Conservation (phyloP, 352 stramenopile species). For the Phytopythium helicoides region DNA sequence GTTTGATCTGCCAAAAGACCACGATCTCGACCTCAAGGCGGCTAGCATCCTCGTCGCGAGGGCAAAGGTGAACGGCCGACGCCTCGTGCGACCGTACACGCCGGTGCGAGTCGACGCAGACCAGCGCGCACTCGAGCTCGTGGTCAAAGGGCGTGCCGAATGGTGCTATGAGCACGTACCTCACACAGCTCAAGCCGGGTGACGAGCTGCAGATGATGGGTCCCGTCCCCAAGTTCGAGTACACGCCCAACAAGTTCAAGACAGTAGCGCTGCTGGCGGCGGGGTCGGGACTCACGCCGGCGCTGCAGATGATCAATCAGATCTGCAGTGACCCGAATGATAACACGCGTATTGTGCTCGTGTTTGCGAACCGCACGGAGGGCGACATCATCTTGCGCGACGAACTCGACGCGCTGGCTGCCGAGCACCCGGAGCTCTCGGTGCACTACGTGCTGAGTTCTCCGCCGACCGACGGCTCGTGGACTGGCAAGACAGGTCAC, state of each 20-base stretch:
- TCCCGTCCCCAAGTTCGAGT: conserved; percentile 81
- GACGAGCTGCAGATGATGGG: conserved; percentile 85
- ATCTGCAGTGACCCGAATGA: conserved; percentile 73
- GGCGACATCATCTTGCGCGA: conserved; percentile 83
- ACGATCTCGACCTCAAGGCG: conserved; percentile 56
- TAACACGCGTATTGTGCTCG: conserved; percentile 68
- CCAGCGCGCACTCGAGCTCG: conserved; percentile 66
- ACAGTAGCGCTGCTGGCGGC: conserved; percentile 76
- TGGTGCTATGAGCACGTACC: conserved; percentile 80
- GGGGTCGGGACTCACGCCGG: conserved; percentile 79
- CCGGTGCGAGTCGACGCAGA: conserved; percentile 67
- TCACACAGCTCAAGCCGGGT: conserved; percentile 69
- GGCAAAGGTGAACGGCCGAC: conserved; percentile 50
- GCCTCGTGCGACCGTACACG: conserved; percentile 80
- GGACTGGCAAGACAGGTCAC: conserved; percentile 60
- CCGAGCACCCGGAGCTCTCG: conserved; percentile 56
- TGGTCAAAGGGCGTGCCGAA: conserved; percentile 85
- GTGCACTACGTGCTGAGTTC: conserved; percentile 59
- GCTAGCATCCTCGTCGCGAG: conserved; percentile 61
- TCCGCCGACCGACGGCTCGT: conserved; percentile 17
- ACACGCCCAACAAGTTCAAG: conserved; percentile 81
- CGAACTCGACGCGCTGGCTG: conserved; percentile 59
- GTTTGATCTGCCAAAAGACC: conserved; percentile 51
- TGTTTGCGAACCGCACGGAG: conserved; percentile 82
- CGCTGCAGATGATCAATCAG: conserved; percentile 71